Conservation (phyloP, 139 green algal species). For the Raphidocelis subcapitata region DNA sequence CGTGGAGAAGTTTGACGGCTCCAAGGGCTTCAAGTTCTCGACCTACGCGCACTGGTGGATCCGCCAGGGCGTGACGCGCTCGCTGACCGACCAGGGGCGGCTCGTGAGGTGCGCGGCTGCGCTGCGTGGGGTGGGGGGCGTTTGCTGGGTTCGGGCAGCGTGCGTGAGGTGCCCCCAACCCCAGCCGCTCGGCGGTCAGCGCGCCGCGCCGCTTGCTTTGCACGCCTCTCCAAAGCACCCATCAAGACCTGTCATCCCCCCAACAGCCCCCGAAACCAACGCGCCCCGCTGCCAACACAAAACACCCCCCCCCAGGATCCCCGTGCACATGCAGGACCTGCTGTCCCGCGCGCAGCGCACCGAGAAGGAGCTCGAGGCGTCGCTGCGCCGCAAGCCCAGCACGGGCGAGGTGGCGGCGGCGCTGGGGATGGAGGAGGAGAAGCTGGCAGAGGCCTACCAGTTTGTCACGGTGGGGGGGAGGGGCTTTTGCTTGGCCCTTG, state of each 20-base stretch:
- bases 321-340: constrained; percentile 79
- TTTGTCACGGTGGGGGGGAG: neutral
- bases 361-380: constrained; percentile 30
- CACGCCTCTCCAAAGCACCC: neutral
- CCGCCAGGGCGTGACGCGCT: constrained; percentile 73
- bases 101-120: constrained; percentile 50
- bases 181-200: neutral
- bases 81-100: constrained; percentile 60
- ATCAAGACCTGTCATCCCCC: neutral
- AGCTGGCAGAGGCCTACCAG: constrained; percentile 13
- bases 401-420: constrained; percentile 53
- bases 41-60: constrained; percentile 99
- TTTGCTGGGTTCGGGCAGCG: neutral
- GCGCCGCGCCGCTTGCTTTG: neutral
- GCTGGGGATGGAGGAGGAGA: constrained; percentile 44
- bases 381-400: constrained; percentile 39
- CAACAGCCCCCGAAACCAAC: too few species aligned
- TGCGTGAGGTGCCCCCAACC: neutral
- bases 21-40: constrained; percentile 92
- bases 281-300: neutral
- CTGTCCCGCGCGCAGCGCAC: constrained; percentile 39
- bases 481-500: neutral
- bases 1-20: constrained; percentile 91
- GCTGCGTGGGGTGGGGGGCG: neutral
- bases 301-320: constrained; percentile 51